A percentile compares a stretch with the other conserved stretches of the same genome.
phyloP scores from a whole-genome alignment of 2,329 filamentous ascomycete genomes.

The Nannizzia gypsea region DNA sequence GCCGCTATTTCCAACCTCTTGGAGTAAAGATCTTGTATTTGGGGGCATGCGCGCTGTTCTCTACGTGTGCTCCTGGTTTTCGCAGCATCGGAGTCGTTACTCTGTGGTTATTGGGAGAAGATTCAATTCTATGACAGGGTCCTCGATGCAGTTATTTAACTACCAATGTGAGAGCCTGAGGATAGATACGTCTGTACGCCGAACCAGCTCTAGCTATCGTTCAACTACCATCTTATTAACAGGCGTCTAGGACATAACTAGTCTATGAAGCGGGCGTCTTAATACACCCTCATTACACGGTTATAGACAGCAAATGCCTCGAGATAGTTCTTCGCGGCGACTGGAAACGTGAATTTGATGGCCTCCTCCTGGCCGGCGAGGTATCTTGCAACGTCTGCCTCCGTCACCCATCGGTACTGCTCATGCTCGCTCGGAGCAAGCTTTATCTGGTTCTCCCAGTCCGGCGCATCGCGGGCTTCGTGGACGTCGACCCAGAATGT shows the following conservation, averaged over 20 bases:
- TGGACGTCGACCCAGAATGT: constrained; percentile 2
- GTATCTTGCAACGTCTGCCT: neutral
- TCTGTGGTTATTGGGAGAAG: too few species aligned
- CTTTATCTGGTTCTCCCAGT: constrained; percentile 1
- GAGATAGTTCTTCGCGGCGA: neutral
- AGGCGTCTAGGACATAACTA: neutral
- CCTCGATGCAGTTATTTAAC: too few species aligned
- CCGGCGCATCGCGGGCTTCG: neutral
- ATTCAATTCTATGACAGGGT: too few species aligned
- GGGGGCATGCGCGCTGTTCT: too few species aligned
- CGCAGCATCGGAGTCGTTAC: too few species aligned
- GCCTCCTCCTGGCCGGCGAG: neutral
- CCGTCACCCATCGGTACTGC: constrained; percentile 4
- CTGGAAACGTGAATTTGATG: neutral
- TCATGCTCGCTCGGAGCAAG: constrained; percentile 1
- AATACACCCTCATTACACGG: neutral
- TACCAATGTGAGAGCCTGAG: too few species aligned
- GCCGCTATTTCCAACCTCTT: too few species aligned
- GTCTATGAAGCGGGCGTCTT: neutral
- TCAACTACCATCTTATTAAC: neutral
- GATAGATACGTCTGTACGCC: too few species aligned
- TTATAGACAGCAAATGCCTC: neutral
- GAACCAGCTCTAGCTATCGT: too few species aligned
- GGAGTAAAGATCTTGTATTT: too few species aligned
- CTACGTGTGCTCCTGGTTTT: too few species aligned